phyloP scores from a whole-genome alignment of 2,329 filamentous ascomycete genomes.

The Xylariaceae sp. region DNA sequence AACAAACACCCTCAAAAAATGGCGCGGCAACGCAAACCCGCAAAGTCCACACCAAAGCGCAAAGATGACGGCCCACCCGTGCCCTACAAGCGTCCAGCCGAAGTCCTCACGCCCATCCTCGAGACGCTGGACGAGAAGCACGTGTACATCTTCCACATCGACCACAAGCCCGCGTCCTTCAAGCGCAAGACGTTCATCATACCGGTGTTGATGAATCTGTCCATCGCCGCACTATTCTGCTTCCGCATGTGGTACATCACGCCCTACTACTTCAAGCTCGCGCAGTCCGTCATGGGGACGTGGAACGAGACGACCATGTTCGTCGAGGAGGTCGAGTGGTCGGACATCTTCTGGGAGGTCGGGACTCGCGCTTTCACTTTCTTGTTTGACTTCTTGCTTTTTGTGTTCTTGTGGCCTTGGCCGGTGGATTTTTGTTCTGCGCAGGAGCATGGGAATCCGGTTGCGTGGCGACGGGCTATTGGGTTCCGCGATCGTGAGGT shows the following conservation, averaged over 20 bases:
- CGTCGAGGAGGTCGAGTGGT: constrained; percentile 51
- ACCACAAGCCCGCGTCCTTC: constrained; percentile 62
- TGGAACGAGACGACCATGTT: constrained; percentile 64
- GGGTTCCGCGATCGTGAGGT: constrained; percentile 80
- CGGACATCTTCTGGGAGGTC: constrained; percentile 54
- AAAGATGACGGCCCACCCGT: constrained; percentile 43
- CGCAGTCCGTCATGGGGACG: constrained; percentile 62
- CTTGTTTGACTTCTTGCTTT: constrained; percentile 67
- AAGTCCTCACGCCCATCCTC: constrained; percentile 62
- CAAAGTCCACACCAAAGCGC: constrained; percentile 18
- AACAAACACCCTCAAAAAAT: constrained; percentile 10
- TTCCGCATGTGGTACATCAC: constrained; percentile 66
- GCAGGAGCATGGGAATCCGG: constrained; percentile 54
- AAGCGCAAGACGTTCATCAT: constrained; percentile 83
- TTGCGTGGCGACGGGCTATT: constrained; percentile 67
- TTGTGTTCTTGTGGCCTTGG: constrained; percentile 68
- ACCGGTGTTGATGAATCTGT: constrained; percentile 71
- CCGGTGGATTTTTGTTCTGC: constrained; percentile 68
- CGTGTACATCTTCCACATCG: constrained; percentile 83
- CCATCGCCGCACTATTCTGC: constrained; percentile 59
- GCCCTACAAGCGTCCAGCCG: constrained; percentile 66
- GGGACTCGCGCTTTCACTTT: constrained; percentile 60
- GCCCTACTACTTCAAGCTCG: constrained; percentile 68
- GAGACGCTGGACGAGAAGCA: constrained; percentile 61
- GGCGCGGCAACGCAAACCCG: constrained; percentile 26